Base-by-base conservation (phyloP, 208 protist species). In the Acanthamoeba triangularis region DNA sequence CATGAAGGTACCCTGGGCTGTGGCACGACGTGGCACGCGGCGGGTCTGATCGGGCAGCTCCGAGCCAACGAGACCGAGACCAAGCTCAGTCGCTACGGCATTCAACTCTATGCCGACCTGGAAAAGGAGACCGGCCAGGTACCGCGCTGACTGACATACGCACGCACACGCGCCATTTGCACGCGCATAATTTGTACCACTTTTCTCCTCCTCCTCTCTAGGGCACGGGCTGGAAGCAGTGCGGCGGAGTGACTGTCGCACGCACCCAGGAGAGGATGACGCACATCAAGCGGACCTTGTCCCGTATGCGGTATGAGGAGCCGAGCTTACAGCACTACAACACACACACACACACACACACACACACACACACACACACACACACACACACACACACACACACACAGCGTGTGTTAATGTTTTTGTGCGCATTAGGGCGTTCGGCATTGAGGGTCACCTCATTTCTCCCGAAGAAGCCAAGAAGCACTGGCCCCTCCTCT, bases 111-210 rank as follows among this genome's bases (percentile, higher is more conserved):
- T 28, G 63, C 63, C 63, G n/a, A 72, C n/a, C 63, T 72, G 10
- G 63, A 72, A 28, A n/a, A 72, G n/a, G 63, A 72, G 63, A 72
- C 76, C 47, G 76, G 76, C 37, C 76, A 84, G 76, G 76, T 56
- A 72, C n/a, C 0, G 20, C 23, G 30, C 59, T 61, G 54, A 61
- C 54, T 23, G 54, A 0, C 5, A 1, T 6, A 13, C 16, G 16
- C 16, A 13, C 54, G 20, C 54, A 13, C 20, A 13, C 16, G 3
- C 3, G 3, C 3, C 37, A 41, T 41, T 3, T 3, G 37, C 3
- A 41, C 37, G 37, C 37, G 1, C 37, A 41, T 41, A 41, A 1
- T 5, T 49, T 14, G n/a, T 41, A 41, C 1, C 37, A 41, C 37
- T 41, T 3, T 41, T 41, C 37, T 1, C 1, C 3, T 41, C 37